These are phyloP conservation scores for Coccinonectria pachysandricola DNA, from an alignment of 2,329 filamentous ascomycete genomes.

Conservation along the genomic window DNA sequence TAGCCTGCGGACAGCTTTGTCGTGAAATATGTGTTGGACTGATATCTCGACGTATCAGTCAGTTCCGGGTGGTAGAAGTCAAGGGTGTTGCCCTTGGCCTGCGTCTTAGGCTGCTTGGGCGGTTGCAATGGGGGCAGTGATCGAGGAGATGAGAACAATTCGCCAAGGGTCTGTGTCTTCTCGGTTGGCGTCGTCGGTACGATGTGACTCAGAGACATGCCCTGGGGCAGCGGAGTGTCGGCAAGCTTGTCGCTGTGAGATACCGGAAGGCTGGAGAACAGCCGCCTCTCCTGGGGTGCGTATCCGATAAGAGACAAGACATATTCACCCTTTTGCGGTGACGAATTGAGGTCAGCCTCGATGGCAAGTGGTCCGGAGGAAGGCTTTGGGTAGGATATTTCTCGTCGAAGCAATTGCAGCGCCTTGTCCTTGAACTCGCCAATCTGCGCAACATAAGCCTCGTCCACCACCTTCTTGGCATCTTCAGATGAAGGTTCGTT, in stretches of 20 bases:
- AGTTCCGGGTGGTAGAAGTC: slow-evolving; percentile 45
- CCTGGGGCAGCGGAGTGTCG: slow-evolving; percentile 55
- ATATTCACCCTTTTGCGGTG: slow-evolving; percentile 34
- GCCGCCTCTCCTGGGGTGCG: slow-evolving; percentile 61
- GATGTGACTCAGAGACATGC: slow-evolving; percentile 44
- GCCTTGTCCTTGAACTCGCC: slow-evolving; percentile 52
- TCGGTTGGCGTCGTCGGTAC: slow-evolving; percentile 28
- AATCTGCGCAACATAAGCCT: slow-evolving; percentile 33
- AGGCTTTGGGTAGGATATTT: slow-evolving; percentile 40
- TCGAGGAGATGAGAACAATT: slow-evolving; percentile 60
- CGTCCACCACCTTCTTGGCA: slow-evolving; percentile 19
- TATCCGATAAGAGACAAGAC: slow-evolving; percentile 71
- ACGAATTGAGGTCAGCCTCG: slow-evolving; percentile 28
- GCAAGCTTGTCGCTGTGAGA: slow-evolving; percentile 21
- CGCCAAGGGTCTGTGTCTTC: slow-evolving; percentile 56
- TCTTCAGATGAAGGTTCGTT: slow-evolving; percentile 21
- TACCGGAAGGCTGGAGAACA: slow-evolving; percentile 71
- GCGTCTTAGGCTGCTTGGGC: slow-evolving; percentile 60
- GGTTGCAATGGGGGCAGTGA: slow-evolving; percentile 56
- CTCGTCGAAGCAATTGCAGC: slow-evolving; percentile 51
- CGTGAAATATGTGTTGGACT: slow-evolving; percentile 52
- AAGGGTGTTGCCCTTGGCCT: slow-evolving; percentile 50
- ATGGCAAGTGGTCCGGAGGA: slow-evolving; percentile 29
- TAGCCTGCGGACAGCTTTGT: slow-evolving; percentile 56
- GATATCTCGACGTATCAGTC: slow-evolving; percentile 44